Base-by-base conservation (phyloP, 106 monocot species). In the Vanilla planifolia region DNA sequence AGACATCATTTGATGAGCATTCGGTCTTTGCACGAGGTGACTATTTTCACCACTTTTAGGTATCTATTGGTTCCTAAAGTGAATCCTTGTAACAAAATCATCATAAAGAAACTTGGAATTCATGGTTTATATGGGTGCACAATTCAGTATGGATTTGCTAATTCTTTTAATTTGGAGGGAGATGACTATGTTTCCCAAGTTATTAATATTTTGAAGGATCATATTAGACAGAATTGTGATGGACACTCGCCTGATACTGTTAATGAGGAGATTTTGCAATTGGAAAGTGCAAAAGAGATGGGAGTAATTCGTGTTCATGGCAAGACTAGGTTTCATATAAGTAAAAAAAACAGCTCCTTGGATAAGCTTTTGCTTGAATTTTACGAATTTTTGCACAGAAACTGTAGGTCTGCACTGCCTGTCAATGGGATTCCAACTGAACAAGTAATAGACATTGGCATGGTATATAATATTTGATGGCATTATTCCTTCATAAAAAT, bases 341-440 rank as follows among this genome's bases (percentile, higher is more conserved):
- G 72, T 15, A 75, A 59, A 8, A 72, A 73, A 29, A 60, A 71
- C 11, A 67, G 65, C 14, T 78, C 62, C 69, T 74, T 67, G 14
- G 78, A 82, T 51, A 73, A 61, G 70, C 44, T 90, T 16, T 47
- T 90, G 59, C 64, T 90, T 16, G 71, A 79, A 43, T 90, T 90
- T 56, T 90, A 90, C 26, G 81, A 90, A 53, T 90, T 90, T 17
- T 58, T 90, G 5, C 89, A 85, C 39, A 51, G 65, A 29, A 81
- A 78, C 32, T 85, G 89, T 59, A 75, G 89, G 43, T 85, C 89
- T 11, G 75, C 80, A 1, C 52, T 89, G 8, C 84, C 89, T 0
- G 17, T 68, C 6, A 60, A 72, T 48, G 66, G 63, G 0, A 55
- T 89, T 25, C 89, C 84, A 4, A 75, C 79, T 56, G 73, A 72